Conservation (phyloP, 2,329 filamentous ascomycete species). For the Pleoardoris graminearum region DNA sequence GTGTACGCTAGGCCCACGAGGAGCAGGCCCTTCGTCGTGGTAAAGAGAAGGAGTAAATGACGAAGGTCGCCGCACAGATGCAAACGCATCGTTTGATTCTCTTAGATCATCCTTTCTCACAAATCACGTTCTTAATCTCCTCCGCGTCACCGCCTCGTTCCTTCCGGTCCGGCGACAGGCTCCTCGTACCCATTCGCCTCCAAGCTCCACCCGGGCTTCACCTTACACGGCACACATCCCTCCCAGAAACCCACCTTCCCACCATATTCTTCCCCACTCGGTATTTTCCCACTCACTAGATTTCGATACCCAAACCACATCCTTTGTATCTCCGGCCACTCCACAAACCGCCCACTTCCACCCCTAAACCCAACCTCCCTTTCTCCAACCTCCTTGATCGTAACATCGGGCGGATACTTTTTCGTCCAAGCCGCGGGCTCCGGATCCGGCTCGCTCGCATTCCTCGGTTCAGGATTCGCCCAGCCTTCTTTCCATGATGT, state of each 20-base stretch:
- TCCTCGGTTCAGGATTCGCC: slow-evolving; percentile 23
- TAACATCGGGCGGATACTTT: slow-evolving; percentile 29
- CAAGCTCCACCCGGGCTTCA: slow-evolving; percentile 23
- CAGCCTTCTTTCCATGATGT: slow-evolving; percentile 29
- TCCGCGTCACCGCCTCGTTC: neutral
- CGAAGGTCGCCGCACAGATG: too few relatives aligned
- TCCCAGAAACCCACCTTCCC: slow-evolving; percentile 23
- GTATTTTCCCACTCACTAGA: slow-evolving; percentile 25
- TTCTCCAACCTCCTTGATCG: slow-evolving; percentile 23
- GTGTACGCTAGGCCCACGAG: too few relatives aligned
- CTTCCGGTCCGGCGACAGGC: slow-evolving; percentile 16
- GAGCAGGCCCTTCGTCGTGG: too few relatives aligned
- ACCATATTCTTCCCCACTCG: slow-evolving; percentile 21
- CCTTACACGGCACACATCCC: slow-evolving; percentile 29
- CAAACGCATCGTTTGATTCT: too few relatives aligned
- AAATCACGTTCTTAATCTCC: too few relatives aligned
- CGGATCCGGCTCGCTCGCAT: slow-evolving; percentile 20
- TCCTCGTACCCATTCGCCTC: slow-evolving; percentile 30
- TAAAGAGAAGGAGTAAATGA: too few relatives aligned
- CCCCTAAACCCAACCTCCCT: slow-evolving; percentile 27
- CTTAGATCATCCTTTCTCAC: too few relatives aligned
- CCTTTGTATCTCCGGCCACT: slow-evolving; percentile 30
- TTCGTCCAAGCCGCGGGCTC: slow-evolving; percentile 24
- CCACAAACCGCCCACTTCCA: slow-evolving; percentile 23
- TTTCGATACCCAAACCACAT: slow-evolving; percentile 34